Conservation (phyloP, 805 yeast species). For the Wickerhamomyces alni region DNA sequence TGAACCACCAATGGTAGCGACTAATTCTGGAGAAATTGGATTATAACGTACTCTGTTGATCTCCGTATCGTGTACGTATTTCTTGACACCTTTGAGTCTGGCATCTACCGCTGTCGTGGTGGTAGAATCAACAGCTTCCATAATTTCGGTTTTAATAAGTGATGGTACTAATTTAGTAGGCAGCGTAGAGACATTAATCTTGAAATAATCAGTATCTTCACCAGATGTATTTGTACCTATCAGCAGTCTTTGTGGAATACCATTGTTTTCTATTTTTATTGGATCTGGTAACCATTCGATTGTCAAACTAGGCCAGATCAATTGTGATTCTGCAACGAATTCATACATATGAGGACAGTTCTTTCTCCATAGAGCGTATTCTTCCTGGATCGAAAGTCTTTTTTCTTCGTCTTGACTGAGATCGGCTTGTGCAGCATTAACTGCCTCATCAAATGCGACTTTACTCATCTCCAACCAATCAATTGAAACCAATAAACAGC, state of each 20-base stretch:
- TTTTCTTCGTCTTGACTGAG: slow-evolving; percentile 19
- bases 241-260: slow-evolving; percentile 46
- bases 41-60: slow-evolving; percentile 66
- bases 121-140: too few species aligned
- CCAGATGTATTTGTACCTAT: slow-evolving; percentile 75
- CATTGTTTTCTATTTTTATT: slow-evolving; percentile 14
- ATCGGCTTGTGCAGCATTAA: slow-evolving; percentile 3
- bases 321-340: slow-evolving; percentile 71
- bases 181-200: slow-evolving; percentile 55
- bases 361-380: slow-evolving; percentile 74
- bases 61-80: slow-evolving; percentile 56
- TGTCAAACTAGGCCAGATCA: slow-evolving; percentile 79
- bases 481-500: too few species aligned
- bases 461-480: too few species aligned
- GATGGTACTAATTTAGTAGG: slow-evolving; percentile 39
- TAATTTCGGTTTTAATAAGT: too few species aligned
- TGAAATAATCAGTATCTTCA: slow-evolving; percentile 58
- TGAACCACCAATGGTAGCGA: slow-evolving; percentile 63
- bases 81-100: slow-evolving; percentile 54
- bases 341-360: slow-evolving; percentile 81
- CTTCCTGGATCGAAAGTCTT: slow-evolving; percentile 37
- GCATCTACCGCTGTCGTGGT: slow-evolving; percentile 29
- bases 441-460: not conserved
- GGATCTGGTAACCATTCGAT: slow-evolving; percentile 66
- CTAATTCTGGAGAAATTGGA: slow-evolving; percentile 50